Base-by-base conservation (phyloP, 2,329 filamentous ascomycete genomes). In the Sporothrix pallida region DNA sequence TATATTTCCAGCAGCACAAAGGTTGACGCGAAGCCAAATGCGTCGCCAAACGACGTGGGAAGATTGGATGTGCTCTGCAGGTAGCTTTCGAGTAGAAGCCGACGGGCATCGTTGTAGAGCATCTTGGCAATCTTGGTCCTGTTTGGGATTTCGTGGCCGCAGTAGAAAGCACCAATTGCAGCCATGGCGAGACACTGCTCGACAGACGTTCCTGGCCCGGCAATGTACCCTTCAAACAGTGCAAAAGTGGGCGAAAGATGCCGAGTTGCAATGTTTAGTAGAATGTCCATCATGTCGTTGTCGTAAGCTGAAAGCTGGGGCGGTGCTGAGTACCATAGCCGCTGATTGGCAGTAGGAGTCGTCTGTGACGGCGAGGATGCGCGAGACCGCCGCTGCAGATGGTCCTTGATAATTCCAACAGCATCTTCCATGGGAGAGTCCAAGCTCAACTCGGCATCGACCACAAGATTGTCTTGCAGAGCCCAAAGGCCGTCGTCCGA, bases 81-180 rank as follows among this genome's bases (percentile, higher is more conserved):
- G n/a, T 54, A 54, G n/a, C n/a, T 54, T n/a, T 54, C 52, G 15
- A 54, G 17, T 3, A 23, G 52, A 54, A 54, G 52, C n/a, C 52
- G 52, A 4, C 52, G 52, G n/a, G 52, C 15, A 9, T 54, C 52
- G n/a, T 54, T 54, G n/a, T 54, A 54, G 9, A 54, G 52, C 52
- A 54, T 54, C n/a, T 54, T 54, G 52, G 52, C 52, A 17, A 54
- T n/a, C 52, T 54, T 54, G 15, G 52, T 54, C n/a, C 17, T 54
- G 17, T 54, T 54, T 17, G 52, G 52, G 6, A n/a, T 54, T n/a
- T n/a, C n/a, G 52, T 17, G 17, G n/a, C 52, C 9, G 52, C 52
- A 54, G n/a, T 54, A 23, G 20, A 54, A n/a, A 9, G 17, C 52
- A n/a, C 52, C 52, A 20, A 54, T 54, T 6, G 52, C 52, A 23